Conservation (phyloP, 208 protist species). For the Acanthamoeba royreba region DNA sequence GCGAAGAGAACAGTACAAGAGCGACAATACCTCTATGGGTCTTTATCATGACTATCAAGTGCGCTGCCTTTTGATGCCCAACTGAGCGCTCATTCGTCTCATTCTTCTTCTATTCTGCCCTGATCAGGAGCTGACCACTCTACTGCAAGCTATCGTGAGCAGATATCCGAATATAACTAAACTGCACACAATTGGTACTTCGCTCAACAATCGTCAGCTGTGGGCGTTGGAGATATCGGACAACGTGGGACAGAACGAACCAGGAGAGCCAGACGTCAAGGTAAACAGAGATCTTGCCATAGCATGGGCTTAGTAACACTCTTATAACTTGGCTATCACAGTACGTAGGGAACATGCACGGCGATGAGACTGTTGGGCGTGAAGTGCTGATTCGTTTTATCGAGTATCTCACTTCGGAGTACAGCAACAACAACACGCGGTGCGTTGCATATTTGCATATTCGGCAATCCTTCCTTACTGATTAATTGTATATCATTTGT, state of each 20-base stretch:
- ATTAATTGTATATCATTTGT: neutral
- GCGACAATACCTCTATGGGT: constrained; percentile 33
- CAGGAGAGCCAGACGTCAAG: constrained; percentile 44
- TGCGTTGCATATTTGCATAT: neutral
- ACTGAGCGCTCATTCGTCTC: neutral
- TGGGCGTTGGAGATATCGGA: constrained; percentile 46
- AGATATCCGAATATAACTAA: constrained; percentile 4
- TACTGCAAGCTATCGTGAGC: neutral
- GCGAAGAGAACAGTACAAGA: neutral
- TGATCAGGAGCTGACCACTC: neutral
- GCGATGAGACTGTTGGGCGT: constrained; percentile 66
- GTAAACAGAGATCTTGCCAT: too few species aligned
- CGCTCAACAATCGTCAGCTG: neutral
- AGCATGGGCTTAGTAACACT: neutral
- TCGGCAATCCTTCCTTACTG: neutral
- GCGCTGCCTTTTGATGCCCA: neutral
- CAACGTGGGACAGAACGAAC: constrained; percentile 31
- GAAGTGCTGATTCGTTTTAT: constrained; percentile 64
- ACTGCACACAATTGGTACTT: neutral
- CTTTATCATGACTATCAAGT: neutral
- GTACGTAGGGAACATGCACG: constrained; percentile 76
- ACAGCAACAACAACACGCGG: neutral
- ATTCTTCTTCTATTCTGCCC: neutral
- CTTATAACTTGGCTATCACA: constrained; percentile 37
- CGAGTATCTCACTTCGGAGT: neutral